These are phyloP conservation scores for Tetrapisispora taiwanensis DNA, from an alignment of 805 yeast genomes.

Conservation along the genomic window DNA sequence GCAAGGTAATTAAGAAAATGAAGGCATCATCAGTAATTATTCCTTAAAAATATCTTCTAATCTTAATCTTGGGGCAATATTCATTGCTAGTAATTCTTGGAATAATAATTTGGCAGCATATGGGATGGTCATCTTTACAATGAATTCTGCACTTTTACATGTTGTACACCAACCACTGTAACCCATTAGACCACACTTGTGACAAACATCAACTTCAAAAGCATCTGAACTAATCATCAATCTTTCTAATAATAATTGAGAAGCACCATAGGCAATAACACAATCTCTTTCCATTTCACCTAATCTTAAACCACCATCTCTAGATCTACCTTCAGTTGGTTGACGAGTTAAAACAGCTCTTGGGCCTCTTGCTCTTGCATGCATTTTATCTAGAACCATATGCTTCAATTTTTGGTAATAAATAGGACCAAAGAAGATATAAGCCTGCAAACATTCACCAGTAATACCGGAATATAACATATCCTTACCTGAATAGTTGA, in stretches of 20 bases:
- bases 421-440: constrained; percentile 96
- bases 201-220: constrained; percentile 92
- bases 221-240: constrained; percentile 96
- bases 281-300: constrained; percentile 99
- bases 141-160: constrained; percentile 78
- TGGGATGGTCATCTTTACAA: constrained; percentile 91
- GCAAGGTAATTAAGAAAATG: neutral
- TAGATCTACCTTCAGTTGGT: constrained; percentile 97
- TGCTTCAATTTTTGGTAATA: constrained; percentile 97
- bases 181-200: constrained; percentile 92
- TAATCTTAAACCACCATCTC: constrained; percentile 97
- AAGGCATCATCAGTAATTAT: constrained; percentile 3
- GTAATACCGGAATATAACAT: constrained; percentile 96
- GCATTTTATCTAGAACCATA: constrained; percentile 98
- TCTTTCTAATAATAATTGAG: constrained; percentile 85
- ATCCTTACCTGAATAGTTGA: constrained; percentile 91
- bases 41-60: constrained; percentile 73
- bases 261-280: constrained; percentile 98
- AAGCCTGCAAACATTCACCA: constrained; percentile 94
- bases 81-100: constrained; percentile 98
- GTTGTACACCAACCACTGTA: constrained; percentile 97
- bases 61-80: constrained; percentile 91
- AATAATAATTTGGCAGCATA: constrained; percentile 96
- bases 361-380: constrained; percentile 98
- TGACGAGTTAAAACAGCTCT: constrained; percentile 96